Base-by-base conservation (phyloP, 106 monocot species). In the Dactylorhiza incarnata region DNA sequence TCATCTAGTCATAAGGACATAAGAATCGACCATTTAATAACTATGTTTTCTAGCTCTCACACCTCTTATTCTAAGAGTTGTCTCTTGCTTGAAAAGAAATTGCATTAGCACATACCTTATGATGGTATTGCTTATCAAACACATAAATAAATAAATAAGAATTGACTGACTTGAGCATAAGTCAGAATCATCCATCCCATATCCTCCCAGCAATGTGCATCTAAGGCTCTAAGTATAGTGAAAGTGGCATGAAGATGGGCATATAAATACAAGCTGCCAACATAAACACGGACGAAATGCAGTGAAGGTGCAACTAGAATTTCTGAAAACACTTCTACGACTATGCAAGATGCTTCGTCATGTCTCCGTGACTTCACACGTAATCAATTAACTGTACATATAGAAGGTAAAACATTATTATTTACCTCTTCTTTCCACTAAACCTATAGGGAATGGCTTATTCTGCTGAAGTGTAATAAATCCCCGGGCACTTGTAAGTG, bases 391-490 rank as follows among this genome's bases (percentile, higher is more conserved):
- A 20, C n/a, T 6, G 22, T 22, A 2, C 58, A 65, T 65, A 29
- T 12, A 65, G 13, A 65, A 20, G 23, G 12, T 29, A 65, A 65
- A 29, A 65, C 3, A 24, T 29, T 46, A 11, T 58, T 53, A 9
- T 59, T 6, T 74, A 99, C 91, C 99, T 89, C 85, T 83, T 86
- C 65, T 85, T 70, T 77, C 65, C 16, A 94, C 85, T 1, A 81
- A 74, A 7, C 94, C 94, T 26, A 90, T 65, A 25, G 80, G 81
- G 63, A 94, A 86, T 29, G 91, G 88, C 59, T 82, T 86, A 66
- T 68, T 77, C 9, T 77, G 87, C 0, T 45, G 74, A 81, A 99
- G 89, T 15, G 75, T 88, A 59, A 94, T 87, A 66, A 90, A 0
- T 3, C 86, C 94, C n/a, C 94, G 86, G 61, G 94, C 88, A 26